These are phyloP conservation scores for Lasiosphaeriaceae sp. DNA, from an alignment of 495 filamentous ascomycete genomes.

Conservation along the genomic window DNA sequence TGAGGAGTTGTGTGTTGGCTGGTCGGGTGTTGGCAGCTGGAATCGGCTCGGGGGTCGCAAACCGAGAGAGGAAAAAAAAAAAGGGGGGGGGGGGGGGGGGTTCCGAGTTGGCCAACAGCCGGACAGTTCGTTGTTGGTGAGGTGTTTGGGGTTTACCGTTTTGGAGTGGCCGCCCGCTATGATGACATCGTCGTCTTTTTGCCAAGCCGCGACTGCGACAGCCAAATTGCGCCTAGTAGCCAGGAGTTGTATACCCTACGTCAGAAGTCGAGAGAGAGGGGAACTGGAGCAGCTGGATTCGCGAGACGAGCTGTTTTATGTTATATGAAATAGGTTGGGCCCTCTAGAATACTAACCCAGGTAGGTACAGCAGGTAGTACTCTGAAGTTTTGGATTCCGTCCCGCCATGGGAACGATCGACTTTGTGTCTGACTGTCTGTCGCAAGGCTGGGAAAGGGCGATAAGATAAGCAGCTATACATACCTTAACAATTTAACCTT, in stretches of 20 bases:
- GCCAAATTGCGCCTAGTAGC: background rate
- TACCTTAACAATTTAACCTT: too few relatives aligned
- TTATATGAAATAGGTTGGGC: too few relatives aligned
- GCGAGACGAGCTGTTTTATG: too few relatives aligned
- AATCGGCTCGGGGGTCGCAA: background rate
- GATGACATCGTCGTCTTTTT: conserved; percentile 7
- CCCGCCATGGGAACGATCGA: background rate
- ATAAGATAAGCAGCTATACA: too few relatives aligned
- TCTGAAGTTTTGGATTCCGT: too few relatives aligned
- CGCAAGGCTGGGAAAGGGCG: too few relatives aligned
- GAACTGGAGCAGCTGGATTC: too few relatives aligned
- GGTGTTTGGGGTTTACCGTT: background rate
- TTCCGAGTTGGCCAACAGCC: background rate
- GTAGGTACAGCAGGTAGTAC: too few relatives aligned
- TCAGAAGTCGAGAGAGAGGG: background rate
- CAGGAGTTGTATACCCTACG: too few relatives aligned
- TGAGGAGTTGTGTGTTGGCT: background rate
- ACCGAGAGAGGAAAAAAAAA: too few relatives aligned
- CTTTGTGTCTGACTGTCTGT: background rate
- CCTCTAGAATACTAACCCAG: too few relatives aligned
- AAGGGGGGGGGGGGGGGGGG: too few relatives aligned
- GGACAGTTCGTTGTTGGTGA: background rate
- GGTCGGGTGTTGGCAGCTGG: background rate
- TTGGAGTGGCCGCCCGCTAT: background rate
- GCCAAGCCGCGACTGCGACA: background rate